Conservation (phyloP, 2,329 filamentous ascomycete genomes). For the Neoscytalidium dimidiatum region DNA sequence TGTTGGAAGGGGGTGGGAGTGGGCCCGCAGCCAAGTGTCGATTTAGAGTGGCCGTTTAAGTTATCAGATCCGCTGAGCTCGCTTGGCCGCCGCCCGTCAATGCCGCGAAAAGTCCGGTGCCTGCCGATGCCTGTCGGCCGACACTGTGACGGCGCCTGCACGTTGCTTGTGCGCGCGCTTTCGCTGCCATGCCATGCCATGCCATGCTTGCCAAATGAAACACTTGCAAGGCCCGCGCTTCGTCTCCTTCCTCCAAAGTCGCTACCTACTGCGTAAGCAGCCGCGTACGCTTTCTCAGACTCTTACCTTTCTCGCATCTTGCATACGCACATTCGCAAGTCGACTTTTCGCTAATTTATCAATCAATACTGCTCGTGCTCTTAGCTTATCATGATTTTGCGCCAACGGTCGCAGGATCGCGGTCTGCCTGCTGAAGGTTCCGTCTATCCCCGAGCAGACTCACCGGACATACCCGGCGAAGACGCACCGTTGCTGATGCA, state of each 20-base stretch:
- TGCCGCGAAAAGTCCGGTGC: slow-evolving; percentile 1
- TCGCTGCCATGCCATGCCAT: neutral
- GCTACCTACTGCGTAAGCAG: neutral
- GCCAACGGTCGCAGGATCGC: neutral
- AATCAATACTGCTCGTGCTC: neutral
- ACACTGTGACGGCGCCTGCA: neutral
- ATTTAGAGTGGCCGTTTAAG: slow-evolving; percentile 12
- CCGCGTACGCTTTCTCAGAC: neutral
- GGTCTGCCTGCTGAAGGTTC: neutral
- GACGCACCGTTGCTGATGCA: neutral
- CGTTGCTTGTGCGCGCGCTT: neutral
- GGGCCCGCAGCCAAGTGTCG: neutral
- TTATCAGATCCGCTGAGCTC: slow-evolving; percentile 16
- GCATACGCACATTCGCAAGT: neutral
- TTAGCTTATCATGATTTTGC: slow-evolving; percentile 3
- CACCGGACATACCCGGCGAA: slow-evolving; percentile 13
- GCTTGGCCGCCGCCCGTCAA: neutral
- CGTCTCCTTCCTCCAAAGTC: too few relatives aligned
- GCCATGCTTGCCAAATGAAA: too few relatives aligned
- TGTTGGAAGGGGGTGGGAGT: neutral
- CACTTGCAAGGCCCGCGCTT: neutral
- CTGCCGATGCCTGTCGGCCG: too few relatives aligned
- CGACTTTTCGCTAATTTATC: neutral
- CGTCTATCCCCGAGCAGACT: neutral
- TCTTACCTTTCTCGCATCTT: neutral